Evolutionary conservation across 2,329 filamentous ascomycete genomes (phyloP).

Genomic region (Alternaria tenuissima): DNA sequence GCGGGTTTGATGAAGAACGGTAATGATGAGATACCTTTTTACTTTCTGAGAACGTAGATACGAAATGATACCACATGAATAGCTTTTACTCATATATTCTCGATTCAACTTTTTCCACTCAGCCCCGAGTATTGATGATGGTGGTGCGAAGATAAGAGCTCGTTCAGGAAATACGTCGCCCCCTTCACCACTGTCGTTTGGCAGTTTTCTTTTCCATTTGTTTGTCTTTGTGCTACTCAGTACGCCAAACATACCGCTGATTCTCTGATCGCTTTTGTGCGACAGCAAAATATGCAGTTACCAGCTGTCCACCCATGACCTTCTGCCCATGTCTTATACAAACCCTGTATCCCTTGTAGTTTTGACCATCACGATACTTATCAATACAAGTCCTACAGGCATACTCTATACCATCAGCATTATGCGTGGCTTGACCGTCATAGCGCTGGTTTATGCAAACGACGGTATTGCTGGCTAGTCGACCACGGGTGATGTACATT

Average conservation of each 20-base stretch:
- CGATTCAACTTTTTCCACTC: not conserved
- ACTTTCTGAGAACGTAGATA: not conserved
- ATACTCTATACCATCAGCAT: not conserved
- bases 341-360: not conserved
- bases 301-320: not conserved
- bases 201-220: not conserved
- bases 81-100: not conserved
- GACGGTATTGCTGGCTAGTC: not conserved
- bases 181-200: no score
- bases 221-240: not conserved
- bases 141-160: no score
- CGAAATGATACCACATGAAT: slow-evolving; percentile 5
- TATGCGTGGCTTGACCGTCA: not conserved
- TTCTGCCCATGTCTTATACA: not conserved
- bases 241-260: not conserved
- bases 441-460: not conserved
- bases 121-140: no score
- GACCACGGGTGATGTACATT: not conserved
- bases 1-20: not conserved
- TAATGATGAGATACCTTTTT: not conserved
- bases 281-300: not conserved
- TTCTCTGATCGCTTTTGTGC: not conserved
- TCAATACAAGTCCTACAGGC: not conserved
- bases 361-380: not conserved
- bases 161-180: no score